Evolutionary conservation across 768 basidiomycete genomes (phyloP), one percentile per base, ranked within the genome.

Genomic region (Cystobasidiopsis lactophilus): DNA sequence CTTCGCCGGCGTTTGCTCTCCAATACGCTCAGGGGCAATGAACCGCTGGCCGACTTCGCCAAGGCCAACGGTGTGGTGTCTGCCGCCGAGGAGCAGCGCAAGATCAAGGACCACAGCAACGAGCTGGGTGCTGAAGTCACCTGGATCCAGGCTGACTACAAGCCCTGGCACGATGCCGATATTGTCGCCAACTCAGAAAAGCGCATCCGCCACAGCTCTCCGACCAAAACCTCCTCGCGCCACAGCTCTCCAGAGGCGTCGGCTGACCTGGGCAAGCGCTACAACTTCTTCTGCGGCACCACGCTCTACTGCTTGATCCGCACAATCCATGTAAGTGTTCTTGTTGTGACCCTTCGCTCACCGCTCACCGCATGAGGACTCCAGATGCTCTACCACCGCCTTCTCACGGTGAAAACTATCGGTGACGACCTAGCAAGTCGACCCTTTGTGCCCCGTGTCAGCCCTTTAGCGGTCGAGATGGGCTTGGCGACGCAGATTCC

Each of bases 251-350:
- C 41, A 19, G 18, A 11, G n/a, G 52, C 51, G 4, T 9, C 14
- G 24, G 23, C 23, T 13, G 29, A 23, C 9, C 24, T 27, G 23
- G 45, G 45, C 29, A 23, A 30, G 40, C 29, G 66, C 58, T 50
- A 40, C 46, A 60, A 59, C 10, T 88, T 95, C 68, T 96, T 91
- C 67, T 77, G 76, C 47, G 91, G 93, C 67, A 82, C 82, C 50
- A 80, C 84, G 19, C 86, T 86, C 66, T 98, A 96, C 69, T 84
- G 85, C 7, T 66, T 96, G 51, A 65, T 96, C 59, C 78, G 93
- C 45, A 69, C 91, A 51, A 65, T 96, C 41, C 86, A 98, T 77
- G 91, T 88, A 54, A 45, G 79, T 56, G 1, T 16, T 1, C 0
- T 33, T 26, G n/a, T n/a, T 14, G 14, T 2, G 51, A 21, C 5